Base-by-base conservation (phyloP, 495 filamentous ascomycete genomes). In the Aspergillus affinis region DNA sequence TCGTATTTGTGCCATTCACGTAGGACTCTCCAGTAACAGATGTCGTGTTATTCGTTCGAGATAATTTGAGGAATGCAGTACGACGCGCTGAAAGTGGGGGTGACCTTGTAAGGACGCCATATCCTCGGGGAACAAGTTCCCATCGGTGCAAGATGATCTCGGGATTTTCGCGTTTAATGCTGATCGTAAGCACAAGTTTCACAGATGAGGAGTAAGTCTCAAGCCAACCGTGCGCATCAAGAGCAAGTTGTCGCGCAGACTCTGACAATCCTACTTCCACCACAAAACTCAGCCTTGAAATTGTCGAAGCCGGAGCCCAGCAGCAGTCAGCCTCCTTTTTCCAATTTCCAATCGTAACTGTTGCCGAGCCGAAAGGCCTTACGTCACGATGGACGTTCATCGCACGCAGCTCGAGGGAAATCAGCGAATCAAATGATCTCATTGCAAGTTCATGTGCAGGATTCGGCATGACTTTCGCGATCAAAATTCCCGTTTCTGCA, bases 201-300 rank as follows among this genome's bases (percentile, higher is more conserved):
- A 64, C 62, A 56, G 65, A 60, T 55, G 65, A 62, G 49, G 54
- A 57, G 48, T 52, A 18, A 55, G 60, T 58, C 60, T 67, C 65
- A 58, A 67, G 59, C 62, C 65, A 67, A 27, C 65, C 49, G 7
- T 32, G 56, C 32, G 65, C 59, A 64, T 62, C 56, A 54, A 64
- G 54, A 55, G 65, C 65, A 60, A 67, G 62, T 62, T 51, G 56
- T 56, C 57, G 41, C 12, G 59, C 27, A 51, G 65, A 64, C 61
- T 67, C 61, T 45, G 65, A 64, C 26, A 67, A 53, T 52, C 65
- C 65, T 18, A 64, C 61, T 53, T 64, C 65, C 36, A 64, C 53
- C 44, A 67, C 59, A 55, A 62, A 55, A 61, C 56, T 61, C 55
- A 59, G 30, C 23, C 45, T 51, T 29, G 55, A 19, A 52, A 29